Conservation (phyloP, 2,329 filamentous ascomycete genomes). For the Endothia cerciana region DNA sequence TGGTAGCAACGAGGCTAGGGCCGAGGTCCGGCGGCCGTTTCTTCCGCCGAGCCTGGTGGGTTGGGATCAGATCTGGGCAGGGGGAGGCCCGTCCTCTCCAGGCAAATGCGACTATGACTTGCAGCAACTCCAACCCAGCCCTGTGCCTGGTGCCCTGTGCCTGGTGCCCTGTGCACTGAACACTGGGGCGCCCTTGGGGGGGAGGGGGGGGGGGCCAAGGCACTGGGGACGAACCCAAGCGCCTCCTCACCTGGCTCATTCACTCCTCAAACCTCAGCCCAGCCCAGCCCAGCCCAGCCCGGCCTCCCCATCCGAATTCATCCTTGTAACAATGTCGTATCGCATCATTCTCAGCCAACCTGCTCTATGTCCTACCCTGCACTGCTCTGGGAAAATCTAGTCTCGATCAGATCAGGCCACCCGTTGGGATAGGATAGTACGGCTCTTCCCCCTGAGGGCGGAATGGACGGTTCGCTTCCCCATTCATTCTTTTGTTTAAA, state of each 20-base stretch:
- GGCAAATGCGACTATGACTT: constrained; percentile 24
- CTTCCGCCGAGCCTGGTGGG: neutral
- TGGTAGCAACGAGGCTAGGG: neutral
- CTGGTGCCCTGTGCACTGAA: constrained; percentile 10
- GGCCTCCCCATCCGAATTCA: neutral
- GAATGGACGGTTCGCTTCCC: constrained; percentile 2
- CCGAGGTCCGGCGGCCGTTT: constrained; percentile 5
- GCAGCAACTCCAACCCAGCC: constrained; percentile 12
- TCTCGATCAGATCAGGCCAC: neutral
- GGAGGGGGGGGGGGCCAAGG: too few relatives aligned
- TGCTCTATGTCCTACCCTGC: neutral
- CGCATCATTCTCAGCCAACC: neutral
- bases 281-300: neutral
- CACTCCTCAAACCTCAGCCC: constrained; percentile 3
- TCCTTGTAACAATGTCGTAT: constrained; percentile 1
- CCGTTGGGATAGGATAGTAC: neutral
- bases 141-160: constrained; percentile 4
- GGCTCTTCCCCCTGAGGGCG: neutral
- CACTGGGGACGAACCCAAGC: neutral
- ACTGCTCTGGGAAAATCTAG: neutral
- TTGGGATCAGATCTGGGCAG: neutral
- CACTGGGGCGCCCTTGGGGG: too few relatives aligned
- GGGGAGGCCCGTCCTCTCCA: constrained; percentile 10
- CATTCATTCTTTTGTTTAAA: too few relatives aligned
- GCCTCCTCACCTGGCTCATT: neutral